phyloP scores from a whole-genome alignment of 257 asterid species.

The Solanum medicagineum region DNA sequence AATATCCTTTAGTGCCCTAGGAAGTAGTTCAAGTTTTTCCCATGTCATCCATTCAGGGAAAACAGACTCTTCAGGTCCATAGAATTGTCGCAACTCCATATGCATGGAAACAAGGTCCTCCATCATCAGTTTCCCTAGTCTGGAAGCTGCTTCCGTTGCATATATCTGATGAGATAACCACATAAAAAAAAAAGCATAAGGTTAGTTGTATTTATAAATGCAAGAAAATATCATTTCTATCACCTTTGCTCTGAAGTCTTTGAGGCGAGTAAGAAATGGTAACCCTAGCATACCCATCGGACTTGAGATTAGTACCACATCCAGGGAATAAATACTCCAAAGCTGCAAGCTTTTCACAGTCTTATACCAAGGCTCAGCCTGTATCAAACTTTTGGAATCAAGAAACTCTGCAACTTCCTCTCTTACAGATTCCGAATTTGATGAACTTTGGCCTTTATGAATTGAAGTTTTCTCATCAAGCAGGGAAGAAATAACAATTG shows the following conservation, averaged over 20 bases:
- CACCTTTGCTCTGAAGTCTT: constrained; percentile 72
- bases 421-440: constrained; percentile 6
- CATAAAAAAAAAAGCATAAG: background rate
- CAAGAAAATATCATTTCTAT: background rate
- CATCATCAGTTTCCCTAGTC: constrained; percentile 68
- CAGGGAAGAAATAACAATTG: constrained; percentile 9
- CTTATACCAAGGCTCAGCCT: constrained; percentile 58
- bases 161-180: constrained; percentile 42
- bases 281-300: constrained; percentile 75
- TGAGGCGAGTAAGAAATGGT: constrained; percentile 58
- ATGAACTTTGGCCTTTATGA: constrained; percentile 8
- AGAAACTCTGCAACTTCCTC: constrained; percentile 17
- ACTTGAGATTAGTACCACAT: constrained; percentile 63
- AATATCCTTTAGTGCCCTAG: constrained; percentile 36
- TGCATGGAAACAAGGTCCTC: constrained; percentile 80
- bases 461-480: constrained; percentile 2
- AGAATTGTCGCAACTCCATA: constrained; percentile 52
- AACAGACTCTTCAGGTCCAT: constrained; percentile 51
- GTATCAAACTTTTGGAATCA: constrained; percentile 35
- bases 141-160: constrained; percentile 73
- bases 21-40: constrained; percentile 67
- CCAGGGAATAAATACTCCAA: constrained; percentile 49
- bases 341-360: constrained; percentile 44
- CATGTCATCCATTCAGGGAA: constrained; percentile 73
- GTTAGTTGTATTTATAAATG: background rate